These are phyloP conservation scores for Cinchona pubescens DNA, from an alignment of 257 asterid species.

Conservation along the genomic window DNA sequence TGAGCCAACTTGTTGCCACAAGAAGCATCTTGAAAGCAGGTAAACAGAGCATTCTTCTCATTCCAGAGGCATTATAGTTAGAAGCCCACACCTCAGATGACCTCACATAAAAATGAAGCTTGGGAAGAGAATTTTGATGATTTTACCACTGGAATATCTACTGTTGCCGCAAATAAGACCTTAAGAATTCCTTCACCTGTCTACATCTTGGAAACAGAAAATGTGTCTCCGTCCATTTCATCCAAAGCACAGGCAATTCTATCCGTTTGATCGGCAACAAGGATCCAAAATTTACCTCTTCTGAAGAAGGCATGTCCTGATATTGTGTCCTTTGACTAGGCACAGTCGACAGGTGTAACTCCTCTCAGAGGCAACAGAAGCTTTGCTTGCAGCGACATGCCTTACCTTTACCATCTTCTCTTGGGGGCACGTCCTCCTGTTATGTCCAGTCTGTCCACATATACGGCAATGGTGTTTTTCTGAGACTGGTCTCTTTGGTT, in stretches of 20 bases:
- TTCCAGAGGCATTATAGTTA: background rate
- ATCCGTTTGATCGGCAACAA: background rate
- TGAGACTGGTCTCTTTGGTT: slow-evolving; percentile 20
- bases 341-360: slow-evolving; percentile 46
- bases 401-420: slow-evolving; percentile 25
- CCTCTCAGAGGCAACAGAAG: slow-evolving; percentile 14
- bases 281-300: slow-evolving; percentile 20
- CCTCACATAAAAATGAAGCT: background rate
- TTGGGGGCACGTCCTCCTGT: slow-evolving; percentile 66
- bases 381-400: slow-evolving; percentile 19
- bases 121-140: background rate
- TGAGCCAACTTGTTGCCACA: background rate
- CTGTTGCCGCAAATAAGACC: background rate
- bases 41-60: background rate
- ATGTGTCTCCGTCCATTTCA: background rate
- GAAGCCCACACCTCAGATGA: background rate
- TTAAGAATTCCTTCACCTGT: background rate
- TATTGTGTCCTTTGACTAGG: slow-evolving; percentile 50
- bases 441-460: slow-evolving; percentile 72
- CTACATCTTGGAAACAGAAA: background rate
- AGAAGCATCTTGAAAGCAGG: background rate
- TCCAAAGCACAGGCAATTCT: background rate
- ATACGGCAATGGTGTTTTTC: slow-evolving; percentile 54
- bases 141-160: background rate
- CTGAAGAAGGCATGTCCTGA: slow-evolving; percentile 49